Percentiles rank a stretch among this genome's conserved stretches.
Conservation (phyloP, 306 rosid genomes). For the Senna siamea region DNA sequence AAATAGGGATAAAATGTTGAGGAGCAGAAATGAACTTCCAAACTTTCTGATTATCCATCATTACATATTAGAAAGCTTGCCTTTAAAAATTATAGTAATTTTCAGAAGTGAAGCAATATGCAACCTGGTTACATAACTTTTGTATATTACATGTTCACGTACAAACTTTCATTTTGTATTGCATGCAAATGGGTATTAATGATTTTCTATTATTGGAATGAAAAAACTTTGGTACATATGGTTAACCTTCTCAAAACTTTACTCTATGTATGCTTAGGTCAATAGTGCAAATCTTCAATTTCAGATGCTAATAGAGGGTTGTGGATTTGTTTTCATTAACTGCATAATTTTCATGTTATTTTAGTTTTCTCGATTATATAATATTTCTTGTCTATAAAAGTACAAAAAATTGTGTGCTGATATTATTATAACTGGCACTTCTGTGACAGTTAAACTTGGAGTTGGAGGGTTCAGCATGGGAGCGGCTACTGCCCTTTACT, state of each 20-base stretch:
- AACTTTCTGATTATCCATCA: constrained; percentile 7
- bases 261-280: constrained; percentile 4
- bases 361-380: constrained; percentile 30
- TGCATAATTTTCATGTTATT: constrained; percentile 21
- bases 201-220: not conserved
- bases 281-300: constrained; percentile 25
- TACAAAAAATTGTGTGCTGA: not conserved
- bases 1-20: not conserved
- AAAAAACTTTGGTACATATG: not conserved
- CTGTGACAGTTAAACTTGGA: constrained; percentile 81
- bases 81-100: not conserved
- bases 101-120: not conserved
- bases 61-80: constrained; percentile 16
- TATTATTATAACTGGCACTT: constrained; percentile 11
- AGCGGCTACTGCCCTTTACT: constrained; percentile 89
- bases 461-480: constrained; percentile 99
- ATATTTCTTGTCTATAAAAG: not conserved
- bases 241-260: constrained; percentile 19
- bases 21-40: constrained; percentile 22
- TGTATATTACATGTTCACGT: not conserved
- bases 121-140: constrained; percentile 4
- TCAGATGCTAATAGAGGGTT: constrained; percentile 14
- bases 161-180: constrained; percentile 1
- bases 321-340: not conserved
- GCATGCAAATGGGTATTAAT: not conserved